Evolutionary conservation across 2,329 filamentous ascomycete genomes (phyloP).

Genomic region (Xylariales sp.): DNA sequence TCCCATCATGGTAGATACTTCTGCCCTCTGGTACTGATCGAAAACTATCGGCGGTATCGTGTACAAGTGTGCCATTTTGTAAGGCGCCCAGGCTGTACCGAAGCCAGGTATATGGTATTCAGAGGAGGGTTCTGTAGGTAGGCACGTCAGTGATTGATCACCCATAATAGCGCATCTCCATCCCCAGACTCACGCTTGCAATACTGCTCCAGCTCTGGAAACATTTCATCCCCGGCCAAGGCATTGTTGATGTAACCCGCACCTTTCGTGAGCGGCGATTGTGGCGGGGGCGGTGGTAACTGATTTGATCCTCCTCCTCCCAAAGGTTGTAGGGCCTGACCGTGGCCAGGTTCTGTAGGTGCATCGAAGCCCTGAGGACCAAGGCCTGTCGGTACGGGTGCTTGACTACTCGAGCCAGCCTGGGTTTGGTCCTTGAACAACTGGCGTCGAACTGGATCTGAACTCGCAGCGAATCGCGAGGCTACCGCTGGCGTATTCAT

Average conservation of each 20-base stretch:
- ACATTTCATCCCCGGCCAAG: conserved; percentile 70
- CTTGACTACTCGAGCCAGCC: too few species aligned
- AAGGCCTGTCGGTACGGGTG: conserved; percentile 12
- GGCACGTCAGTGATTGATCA: conserved; percentile 22
- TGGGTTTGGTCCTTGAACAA: conserved; percentile 39
- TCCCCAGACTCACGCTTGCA: conserved; percentile 81
- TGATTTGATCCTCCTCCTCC: conserved; percentile 15
- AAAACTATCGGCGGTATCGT: conserved; percentile 89
- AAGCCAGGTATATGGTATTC: conserved; percentile 77
- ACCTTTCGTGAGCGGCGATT: conserved; percentile 64
- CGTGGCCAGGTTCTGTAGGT: conserved; percentile 8
- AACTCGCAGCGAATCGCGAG: conserved; percentile 39
- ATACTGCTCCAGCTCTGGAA: conserved; percentile 85
- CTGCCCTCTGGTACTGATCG: conserved; percentile 82
- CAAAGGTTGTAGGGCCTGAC: conserved; percentile 4
- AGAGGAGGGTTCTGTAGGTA: conserved; percentile 68
- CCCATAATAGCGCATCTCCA: too few species aligned
- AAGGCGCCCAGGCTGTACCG: conserved; percentile 75
- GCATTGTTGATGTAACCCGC: conserved; percentile 79
- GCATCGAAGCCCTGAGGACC: conserved; percentile 13
- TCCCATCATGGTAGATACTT: conserved; percentile 90
- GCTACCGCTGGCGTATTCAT: conserved; percentile 66
- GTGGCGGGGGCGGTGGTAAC: conserved; percentile 32
- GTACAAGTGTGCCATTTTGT: conserved; percentile 81
- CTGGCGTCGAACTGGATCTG: conserved; percentile 46